These are phyloP conservation scores for Wickerhamomyces subpelliculosus DNA, from an alignment of 805 yeast genomes.

Conservation along the genomic window DNA sequence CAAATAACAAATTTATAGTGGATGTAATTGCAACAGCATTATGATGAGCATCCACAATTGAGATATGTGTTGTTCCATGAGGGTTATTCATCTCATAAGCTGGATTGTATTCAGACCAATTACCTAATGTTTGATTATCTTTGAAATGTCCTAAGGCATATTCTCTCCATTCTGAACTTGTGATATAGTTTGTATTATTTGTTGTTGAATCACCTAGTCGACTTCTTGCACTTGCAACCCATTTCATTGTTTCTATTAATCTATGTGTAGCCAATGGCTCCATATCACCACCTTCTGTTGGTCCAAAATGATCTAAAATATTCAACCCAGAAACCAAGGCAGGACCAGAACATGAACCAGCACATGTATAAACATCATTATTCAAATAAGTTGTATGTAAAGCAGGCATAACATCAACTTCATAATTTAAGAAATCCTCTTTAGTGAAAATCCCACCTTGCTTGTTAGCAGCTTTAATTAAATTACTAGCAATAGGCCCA, in stretches of 20 bases:
- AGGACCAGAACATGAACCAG: conserved; percentile 80
- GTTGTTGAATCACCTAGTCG: conserved; percentile 66
- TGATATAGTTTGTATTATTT: conserved; percentile 34
- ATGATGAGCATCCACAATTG: conserved; percentile 65
- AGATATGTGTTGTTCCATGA: conserved; percentile 86
- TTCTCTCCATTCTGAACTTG: conserved; percentile 49
- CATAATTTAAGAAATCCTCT: conserved; percentile 63
- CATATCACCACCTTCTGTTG: conserved; percentile 38
- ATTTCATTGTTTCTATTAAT: conserved; percentile 82
- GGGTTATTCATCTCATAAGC: conserved; percentile 71
- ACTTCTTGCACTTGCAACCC: conserved; percentile 86
- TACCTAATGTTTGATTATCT: conserved; percentile 45
- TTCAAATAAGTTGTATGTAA: conserved; percentile 35
- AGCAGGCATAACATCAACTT: conserved; percentile 36
- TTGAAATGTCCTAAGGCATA: conserved; percentile 43
- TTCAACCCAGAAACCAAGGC: conserved; percentile 72
- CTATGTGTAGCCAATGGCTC: conserved; percentile 50
- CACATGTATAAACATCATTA: conserved; percentile 45
- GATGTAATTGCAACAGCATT: conserved; percentile 87
- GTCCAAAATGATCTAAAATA: conserved; percentile 44
- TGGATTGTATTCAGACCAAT: conserved; percentile 75
- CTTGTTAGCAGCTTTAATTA: conserved; percentile 42
- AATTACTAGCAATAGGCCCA: conserved; percentile 60
- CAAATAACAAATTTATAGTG: conserved; percentile 79
- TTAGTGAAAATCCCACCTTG: conserved; percentile 62